Base-by-base conservation (phyloP, 129 eudicot species). In the Ambrosia trifida region DNA sequence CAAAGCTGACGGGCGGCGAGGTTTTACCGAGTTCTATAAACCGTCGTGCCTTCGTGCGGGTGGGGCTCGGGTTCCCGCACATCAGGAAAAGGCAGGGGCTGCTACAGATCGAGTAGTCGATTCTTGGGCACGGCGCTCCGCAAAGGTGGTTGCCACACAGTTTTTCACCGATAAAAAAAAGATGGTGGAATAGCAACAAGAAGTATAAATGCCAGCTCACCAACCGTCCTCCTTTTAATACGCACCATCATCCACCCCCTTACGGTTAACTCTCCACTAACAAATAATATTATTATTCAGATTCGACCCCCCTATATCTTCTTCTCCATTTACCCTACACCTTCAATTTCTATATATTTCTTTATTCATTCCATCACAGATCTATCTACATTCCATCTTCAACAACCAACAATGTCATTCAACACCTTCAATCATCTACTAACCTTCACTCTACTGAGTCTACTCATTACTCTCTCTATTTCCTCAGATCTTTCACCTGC, bases 401-500 rank as follows among this genome's bases (percentile, higher is more conserved):
- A 28, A 40, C 58, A 53, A 51, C 20, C 61, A 67, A 57, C 80
- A 62, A 77, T 77, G 81, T 40, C 72, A 33, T 4, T 57, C 36
- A 64, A 50, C 45, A 62, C 31, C 38, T 40, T 51, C 58, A 50
- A 16, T 10, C 62, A 18, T 41, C 8, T 35, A 30, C 9, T 77
- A 9, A 11, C 72, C 32, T 17, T 77, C 72, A 64, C 76, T 11
- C 67, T 78, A 32, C 72, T 77, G 66, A 64, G 72, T 11, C 67
- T 78, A 32, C 72, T 78, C 59, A 47, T 64, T 20, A 78, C 77
- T 30, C 67, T 53, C 67, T 28, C 83, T 2, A 10, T 79, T 54
- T 70, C 79, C n/a, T 63, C 67, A 44, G 77, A 68, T 69, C 73
- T 80, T 17, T 66, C 89, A 0, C 85, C 85, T 0, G 49, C 78